Conservation (phyloP, 2,329 filamentous ascomycete species). For the Penicillium sp. region DNA sequence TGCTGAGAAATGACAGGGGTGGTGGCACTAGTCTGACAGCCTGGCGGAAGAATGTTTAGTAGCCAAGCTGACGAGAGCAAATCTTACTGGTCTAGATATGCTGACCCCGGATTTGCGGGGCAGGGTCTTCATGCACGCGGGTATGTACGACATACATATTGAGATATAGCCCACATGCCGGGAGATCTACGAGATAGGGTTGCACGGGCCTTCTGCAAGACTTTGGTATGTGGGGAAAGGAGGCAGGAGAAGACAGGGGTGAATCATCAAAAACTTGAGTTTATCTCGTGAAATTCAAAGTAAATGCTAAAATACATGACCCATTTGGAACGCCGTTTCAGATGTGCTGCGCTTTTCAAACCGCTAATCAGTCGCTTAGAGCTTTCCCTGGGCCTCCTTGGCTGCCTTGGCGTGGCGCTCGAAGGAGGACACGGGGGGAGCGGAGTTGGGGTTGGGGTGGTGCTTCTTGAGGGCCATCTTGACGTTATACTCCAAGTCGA, state of each 20-base stretch:
- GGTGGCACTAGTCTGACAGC: background rate
- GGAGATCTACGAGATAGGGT: background rate
- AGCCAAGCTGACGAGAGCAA: background rate
- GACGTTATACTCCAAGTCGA: conserved; percentile 64
- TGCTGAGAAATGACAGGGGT: background rate
- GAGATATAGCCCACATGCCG: background rate
- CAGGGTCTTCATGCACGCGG: background rate
- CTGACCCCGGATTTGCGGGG: background rate
- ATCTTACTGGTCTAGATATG: background rate
- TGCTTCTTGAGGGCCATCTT: conserved; percentile 50
- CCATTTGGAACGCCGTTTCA: conserved; percentile 7
- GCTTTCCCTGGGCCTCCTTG: conserved; percentile 21
- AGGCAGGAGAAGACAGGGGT: background rate
- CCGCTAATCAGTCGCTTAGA: background rate
- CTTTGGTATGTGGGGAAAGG: background rate
- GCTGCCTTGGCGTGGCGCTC: conserved; percentile 35
- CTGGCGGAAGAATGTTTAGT: background rate
- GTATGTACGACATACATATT: background rate
- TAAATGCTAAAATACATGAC: conserved; percentile 13
- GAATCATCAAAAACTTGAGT: conserved; percentile 1
- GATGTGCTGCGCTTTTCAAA: conserved; percentile 1
- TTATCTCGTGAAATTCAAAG: conserved; percentile 4
- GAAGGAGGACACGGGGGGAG: conserved; percentile 39
- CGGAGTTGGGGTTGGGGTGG: conserved; percentile 41
- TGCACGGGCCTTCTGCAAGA: background rate